These are phyloP conservation scores for Globisporangium carolinianum DNA, from an alignment of 352 stramenopile species.

Conservation along the genomic window DNA sequence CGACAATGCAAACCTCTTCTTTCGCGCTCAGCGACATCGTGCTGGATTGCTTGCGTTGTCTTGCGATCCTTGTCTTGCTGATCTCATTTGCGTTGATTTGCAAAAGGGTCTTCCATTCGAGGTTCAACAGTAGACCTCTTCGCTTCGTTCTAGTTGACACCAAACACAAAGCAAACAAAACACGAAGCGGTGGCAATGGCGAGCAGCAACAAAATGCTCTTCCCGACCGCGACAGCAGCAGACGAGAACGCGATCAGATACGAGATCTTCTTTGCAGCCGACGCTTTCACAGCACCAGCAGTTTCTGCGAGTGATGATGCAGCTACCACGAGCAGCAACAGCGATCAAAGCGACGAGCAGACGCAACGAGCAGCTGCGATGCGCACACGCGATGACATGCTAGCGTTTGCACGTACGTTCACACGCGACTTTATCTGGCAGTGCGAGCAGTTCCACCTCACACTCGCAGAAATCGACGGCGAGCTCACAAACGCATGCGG, in stretches of 20 bases:
- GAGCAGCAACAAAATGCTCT: conserved; percentile 1
- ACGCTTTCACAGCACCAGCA: background rate
- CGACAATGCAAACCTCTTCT: conserved; percentile 82
- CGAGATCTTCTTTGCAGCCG: conserved; percentile 28
- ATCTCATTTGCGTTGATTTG: no score
- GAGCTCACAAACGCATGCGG: conserved; percentile 1
- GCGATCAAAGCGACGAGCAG: background rate
- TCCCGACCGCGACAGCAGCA: background rate
- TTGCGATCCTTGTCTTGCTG: background rate
- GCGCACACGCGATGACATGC: conserved; percentile 13
- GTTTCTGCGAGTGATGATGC: background rate
- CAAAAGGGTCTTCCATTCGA: no score
- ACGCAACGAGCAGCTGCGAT: conserved; percentile 5
- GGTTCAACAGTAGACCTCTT: no score
- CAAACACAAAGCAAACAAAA: background rate
- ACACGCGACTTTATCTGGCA: conserved; percentile 51
- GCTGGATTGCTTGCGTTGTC: background rate
- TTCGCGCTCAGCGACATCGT: conserved; percentile 42
- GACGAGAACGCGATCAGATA: conserved; percentile 21
- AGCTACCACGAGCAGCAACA: background rate
- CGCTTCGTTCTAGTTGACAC: no score
- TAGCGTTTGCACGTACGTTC: conserved; percentile 23
- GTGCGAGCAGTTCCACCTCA: conserved; percentile 42
- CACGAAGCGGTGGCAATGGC: background rate
- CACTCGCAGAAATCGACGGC: background rate